These are phyloP conservation scores for Coemansia sp. DNA, from an alignment of 192 early-diverging fungal genomes.

Conservation along the genomic window DNA sequence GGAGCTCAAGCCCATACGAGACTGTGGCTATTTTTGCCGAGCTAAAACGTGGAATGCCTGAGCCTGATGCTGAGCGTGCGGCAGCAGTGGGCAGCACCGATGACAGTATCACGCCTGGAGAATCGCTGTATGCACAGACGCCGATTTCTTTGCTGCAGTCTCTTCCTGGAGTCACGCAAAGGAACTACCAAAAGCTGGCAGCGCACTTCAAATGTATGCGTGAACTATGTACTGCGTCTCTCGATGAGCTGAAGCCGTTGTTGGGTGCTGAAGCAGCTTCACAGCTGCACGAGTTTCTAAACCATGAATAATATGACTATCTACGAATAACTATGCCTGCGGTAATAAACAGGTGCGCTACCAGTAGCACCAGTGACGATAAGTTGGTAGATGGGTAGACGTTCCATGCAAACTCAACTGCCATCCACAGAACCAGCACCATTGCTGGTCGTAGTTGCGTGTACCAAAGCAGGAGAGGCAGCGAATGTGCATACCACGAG, in stretches of 20 bases:
- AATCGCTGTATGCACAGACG: constrained; percentile 66
- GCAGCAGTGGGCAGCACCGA: constrained; percentile 68
- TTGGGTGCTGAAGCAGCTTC: constrained; percentile 64
- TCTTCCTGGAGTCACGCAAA: constrained; percentile 80
- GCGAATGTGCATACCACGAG: constrained; percentile 84
- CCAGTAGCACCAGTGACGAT: constrained; percentile 54
- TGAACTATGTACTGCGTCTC: constrained; percentile 58
- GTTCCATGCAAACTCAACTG: constrained; percentile 83
- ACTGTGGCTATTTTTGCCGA: constrained; percentile 89
- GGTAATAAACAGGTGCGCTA: constrained; percentile 61
- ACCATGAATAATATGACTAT: constrained; percentile 3
- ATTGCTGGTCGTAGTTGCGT: constrained; percentile 6
- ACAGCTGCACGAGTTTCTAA: constrained; percentile 68
- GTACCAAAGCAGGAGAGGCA: constrained; percentile 76
- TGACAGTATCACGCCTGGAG: constrained; percentile 51
- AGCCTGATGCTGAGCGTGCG: constrained; percentile 71
- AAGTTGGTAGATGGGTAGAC: constrained; percentile 73
- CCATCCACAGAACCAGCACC: constrained; percentile 23
- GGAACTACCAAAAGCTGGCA: constrained; percentile 80
- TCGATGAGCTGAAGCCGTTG: constrained; percentile 50
- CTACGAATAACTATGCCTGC: constrained; percentile 6
- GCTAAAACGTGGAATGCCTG: constrained; percentile 74
- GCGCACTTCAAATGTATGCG: constrained; percentile 59
- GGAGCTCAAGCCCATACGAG: constrained; percentile 81
- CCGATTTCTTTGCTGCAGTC: constrained; percentile 79